Percentiles rank a stretch among this genome's conserved stretches.
These are phyloP conservation scores for Colletotrichum musicola DNA, from an alignment of 2,329 filamentous ascomycete genomes.

Conservation along the genomic window DNA sequence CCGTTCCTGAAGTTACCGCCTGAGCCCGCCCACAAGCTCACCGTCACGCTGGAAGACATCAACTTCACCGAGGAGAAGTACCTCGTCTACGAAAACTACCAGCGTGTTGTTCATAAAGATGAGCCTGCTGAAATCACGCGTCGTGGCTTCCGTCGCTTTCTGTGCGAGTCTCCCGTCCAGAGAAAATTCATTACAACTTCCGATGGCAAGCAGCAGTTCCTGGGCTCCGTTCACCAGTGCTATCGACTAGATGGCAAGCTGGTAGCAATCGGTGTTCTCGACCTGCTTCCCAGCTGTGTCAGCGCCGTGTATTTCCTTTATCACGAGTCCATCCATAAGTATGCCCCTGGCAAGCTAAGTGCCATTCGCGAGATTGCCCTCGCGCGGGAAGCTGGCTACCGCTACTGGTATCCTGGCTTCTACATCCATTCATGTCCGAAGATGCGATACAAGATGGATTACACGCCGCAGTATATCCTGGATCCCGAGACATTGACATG, in stretches of 20 bases:
- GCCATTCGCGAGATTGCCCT: slow-evolving; percentile 80
- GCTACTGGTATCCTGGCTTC: slow-evolving; percentile 84
- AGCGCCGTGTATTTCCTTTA: slow-evolving; percentile 90
- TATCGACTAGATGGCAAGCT: slow-evolving; percentile 82
- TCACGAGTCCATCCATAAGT: slow-evolving; percentile 77
- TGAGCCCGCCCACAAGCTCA: slow-evolving; percentile 75
- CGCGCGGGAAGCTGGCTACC: slow-evolving; percentile 76
- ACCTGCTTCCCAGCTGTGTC: slow-evolving; percentile 81
- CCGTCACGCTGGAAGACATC: slow-evolving; percentile 78
- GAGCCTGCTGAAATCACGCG: slow-evolving; percentile 68
- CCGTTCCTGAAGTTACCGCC: slow-evolving; percentile 67
- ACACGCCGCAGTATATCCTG: slow-evolving; percentile 78
- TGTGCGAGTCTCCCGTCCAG: slow-evolving; percentile 77
- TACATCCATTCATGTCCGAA: slow-evolving; percentile 86
- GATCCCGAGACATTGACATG: slow-evolving; percentile 76
- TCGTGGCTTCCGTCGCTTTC: slow-evolving; percentile 76
- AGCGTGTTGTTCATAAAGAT: slow-evolving; percentile 79
- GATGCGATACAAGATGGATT: slow-evolving; percentile 89
- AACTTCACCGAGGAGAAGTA: slow-evolving; percentile 83
- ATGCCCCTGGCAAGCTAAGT: slow-evolving; percentile 80
- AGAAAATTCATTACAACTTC: slow-evolving; percentile 56
- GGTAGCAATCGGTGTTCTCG: slow-evolving; percentile 81
- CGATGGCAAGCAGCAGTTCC: slow-evolving; percentile 64
- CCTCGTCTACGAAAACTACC: slow-evolving; percentile 79
- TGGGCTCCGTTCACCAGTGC: slow-evolving; percentile 86